Evolutionary conservation across 1,139 yeast genomes (phyloP).

Genomic region (Arxiozyma telluris): DNA sequence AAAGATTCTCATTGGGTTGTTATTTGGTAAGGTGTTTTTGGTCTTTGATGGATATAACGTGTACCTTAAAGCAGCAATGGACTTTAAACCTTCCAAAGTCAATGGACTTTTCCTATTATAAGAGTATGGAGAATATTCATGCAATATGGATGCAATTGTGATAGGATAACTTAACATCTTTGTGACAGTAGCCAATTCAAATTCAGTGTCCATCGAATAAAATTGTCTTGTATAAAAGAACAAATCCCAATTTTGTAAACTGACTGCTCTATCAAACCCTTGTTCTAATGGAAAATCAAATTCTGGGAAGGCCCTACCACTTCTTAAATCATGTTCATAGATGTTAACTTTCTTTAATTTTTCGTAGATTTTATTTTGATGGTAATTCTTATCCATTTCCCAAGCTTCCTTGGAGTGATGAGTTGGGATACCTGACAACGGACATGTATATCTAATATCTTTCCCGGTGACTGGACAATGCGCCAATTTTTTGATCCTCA

Average conservation of each 20-base stretch:
- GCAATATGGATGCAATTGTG: constrained; percentile 77
- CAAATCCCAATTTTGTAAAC: constrained; percentile 84
- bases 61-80: constrained; percentile 84
- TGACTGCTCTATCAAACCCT: constrained; percentile 67
- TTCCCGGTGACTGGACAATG: constrained; percentile 84
- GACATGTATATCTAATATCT: constrained; percentile 81
- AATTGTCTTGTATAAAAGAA: constrained; percentile 89
- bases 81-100: constrained; percentile 85
- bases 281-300: constrained; percentile 86
- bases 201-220: constrained; percentile 94
- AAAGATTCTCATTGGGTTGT: constrained; percentile 78
- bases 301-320: constrained; percentile 92
- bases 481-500: constrained; percentile 78
- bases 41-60: constrained; percentile 69
- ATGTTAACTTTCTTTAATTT: constrained; percentile 77
- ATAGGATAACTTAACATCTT: constrained; percentile 90
- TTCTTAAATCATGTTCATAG: constrained; percentile 89
- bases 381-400: constrained; percentile 72
- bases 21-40: constrained; percentile 10
- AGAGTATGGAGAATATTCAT: constrained; percentile 76
- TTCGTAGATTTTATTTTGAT: constrained; percentile 57
- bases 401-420: constrained; percentile 89
- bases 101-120: constrained; percentile 78
- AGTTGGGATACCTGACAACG: constrained; percentile 92
- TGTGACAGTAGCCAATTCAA: constrained; percentile 90